phyloP scores from a whole-genome alignment of 176 grass and related monocot species.

The Metroxylon sagu region DNA sequence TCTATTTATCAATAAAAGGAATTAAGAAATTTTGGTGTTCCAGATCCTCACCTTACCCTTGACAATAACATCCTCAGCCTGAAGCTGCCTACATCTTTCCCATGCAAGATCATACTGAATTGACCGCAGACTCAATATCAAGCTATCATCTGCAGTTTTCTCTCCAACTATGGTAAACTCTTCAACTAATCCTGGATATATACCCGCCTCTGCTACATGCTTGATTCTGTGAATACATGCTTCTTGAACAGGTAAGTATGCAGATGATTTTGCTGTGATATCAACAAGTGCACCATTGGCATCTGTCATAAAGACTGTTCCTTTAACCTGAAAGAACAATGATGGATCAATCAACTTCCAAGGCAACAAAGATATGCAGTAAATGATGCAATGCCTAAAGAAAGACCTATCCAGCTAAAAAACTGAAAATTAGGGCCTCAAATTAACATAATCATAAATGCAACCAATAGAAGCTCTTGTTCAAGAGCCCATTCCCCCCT shows the following conservation, averaged over 20 bases:
- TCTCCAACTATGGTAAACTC: slow-evolving; percentile 81
- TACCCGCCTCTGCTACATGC: slow-evolving; percentile 69
- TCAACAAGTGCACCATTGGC: slow-evolving; percentile 64
- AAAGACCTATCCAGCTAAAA: no score
- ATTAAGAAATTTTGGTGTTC: no score
- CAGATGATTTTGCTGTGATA: slow-evolving; percentile 69
- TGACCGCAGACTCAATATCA: slow-evolving; percentile 70
- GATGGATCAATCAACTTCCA: neutral
- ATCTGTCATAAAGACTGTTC: slow-evolving; percentile 67
- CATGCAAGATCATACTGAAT: slow-evolving; percentile 83
- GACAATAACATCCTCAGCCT: slow-evolving; percentile 71
- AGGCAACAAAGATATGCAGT: no score
- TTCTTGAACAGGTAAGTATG: slow-evolving; percentile 68
- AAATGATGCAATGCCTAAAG: no score
- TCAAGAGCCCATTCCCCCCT: no score
- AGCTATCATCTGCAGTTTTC: slow-evolving; percentile 57
- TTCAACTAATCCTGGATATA: slow-evolving; percentile 64
- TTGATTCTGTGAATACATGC: slow-evolving; percentile 62
- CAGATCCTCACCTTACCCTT: slow-evolving; percentile 66
- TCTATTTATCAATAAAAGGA: no score
- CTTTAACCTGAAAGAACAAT: slow-evolving; percentile 56
- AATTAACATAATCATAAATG: no score
- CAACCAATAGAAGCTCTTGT: no score
- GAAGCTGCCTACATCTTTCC: slow-evolving; percentile 89
- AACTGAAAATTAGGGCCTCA: no score